Percentiles rank a stretch among this genome's conserved stretches.
These are phyloP conservation scores for Triangularia verruculosa DNA, from an alignment of 2,329 filamentous ascomycete genomes.

Conservation along the genomic window DNA sequence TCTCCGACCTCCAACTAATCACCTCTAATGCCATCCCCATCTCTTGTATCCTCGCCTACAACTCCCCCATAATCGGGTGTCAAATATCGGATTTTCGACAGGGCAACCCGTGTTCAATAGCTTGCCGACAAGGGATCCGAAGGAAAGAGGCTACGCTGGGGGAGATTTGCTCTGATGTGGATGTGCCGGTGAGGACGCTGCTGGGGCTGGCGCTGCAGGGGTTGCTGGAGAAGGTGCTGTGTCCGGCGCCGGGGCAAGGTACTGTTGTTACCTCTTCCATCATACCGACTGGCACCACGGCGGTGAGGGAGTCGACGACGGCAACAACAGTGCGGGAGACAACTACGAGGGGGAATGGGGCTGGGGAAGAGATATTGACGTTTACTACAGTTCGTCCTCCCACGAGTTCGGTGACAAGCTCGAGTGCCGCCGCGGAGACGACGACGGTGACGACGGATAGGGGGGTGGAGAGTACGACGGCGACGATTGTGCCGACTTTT, in stretches of 20 bases:
- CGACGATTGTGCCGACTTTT: background rate
- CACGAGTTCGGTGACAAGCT: slow-evolving; percentile 2
- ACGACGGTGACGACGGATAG: background rate
- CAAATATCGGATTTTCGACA: slow-evolving; percentile 35
- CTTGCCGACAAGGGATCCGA: slow-evolving; percentile 57
- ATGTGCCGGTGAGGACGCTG: slow-evolving; percentile 43
- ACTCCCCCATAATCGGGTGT: slow-evolving; percentile 40
- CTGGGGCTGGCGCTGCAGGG: slow-evolving; percentile 38
- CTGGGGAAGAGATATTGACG: slow-evolving; percentile 7
- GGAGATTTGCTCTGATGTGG: slow-evolving; percentile 69
- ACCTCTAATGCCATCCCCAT: slow-evolving; percentile 36
- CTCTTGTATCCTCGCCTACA: slow-evolving; percentile 42
- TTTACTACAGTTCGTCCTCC: slow-evolving; percentile 21
- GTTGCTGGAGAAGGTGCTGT: slow-evolving; percentile 38
- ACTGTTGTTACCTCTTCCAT: background rate
- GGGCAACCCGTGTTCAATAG: slow-evolving; percentile 37
- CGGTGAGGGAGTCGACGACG: background rate
- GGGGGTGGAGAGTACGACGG: background rate
- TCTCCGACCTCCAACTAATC: slow-evolving; percentile 43
- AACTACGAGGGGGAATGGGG: background rate
- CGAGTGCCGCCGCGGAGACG: background rate
- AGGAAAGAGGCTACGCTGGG: slow-evolving; percentile 72
- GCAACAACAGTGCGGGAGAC: background rate
- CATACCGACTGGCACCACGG: background rate
- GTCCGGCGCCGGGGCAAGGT: slow-evolving; percentile 23